phyloP scores from a whole-genome alignment of 1,284 basidiomycete genomes.

The Psilocybe mexicana region DNA sequence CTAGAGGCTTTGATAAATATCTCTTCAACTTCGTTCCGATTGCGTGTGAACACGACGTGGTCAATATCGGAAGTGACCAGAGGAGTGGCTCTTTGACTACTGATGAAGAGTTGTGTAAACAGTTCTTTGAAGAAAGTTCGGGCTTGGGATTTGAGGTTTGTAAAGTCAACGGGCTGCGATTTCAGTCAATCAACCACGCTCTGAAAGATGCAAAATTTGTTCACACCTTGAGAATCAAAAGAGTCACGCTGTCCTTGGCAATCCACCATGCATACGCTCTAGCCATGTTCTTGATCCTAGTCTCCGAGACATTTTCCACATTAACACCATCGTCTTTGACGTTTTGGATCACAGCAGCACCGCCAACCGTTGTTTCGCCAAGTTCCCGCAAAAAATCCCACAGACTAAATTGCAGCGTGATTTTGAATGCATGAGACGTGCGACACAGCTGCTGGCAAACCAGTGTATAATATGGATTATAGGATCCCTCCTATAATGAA shows the following conservation, averaged over 20 bases:
- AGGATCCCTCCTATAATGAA: conserved; percentile 73
- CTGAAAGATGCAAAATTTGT: neutral
- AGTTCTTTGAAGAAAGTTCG: conserved; percentile 69
- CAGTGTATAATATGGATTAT: conserved; percentile 96
- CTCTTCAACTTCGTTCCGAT: conserved; percentile 67
- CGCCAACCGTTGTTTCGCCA: conserved; percentile 83
- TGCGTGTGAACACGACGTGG: conserved; percentile 44
- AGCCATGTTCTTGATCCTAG: conserved; percentile 63
- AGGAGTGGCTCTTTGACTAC: conserved; percentile 74
- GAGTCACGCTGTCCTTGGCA: conserved; percentile 41
- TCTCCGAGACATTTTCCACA: conserved; percentile 57
- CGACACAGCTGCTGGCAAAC: conserved; percentile 76
- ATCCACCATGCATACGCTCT: conserved; percentile 62
- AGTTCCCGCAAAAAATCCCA: conserved; percentile 97
- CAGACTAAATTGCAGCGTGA: conserved; percentile 93
- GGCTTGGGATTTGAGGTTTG: conserved; percentile 63
- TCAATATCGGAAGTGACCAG: conserved; percentile 40
- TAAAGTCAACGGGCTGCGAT: conserved; percentile 82
- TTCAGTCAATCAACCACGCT: neutral
- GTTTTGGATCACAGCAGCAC: conserved; percentile 73
- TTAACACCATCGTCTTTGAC: conserved; percentile 50
- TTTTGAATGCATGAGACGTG: conserved; percentile 79
- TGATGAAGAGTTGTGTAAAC: conserved; percentile 67
- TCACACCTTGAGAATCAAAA: conserved; percentile 82
- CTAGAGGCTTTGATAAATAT: conserved; percentile 70